Evolutionary conservation across 2,329 filamentous ascomycete genomes (phyloP).

Genomic region (Pseudopithomyces chartarum): DNA sequence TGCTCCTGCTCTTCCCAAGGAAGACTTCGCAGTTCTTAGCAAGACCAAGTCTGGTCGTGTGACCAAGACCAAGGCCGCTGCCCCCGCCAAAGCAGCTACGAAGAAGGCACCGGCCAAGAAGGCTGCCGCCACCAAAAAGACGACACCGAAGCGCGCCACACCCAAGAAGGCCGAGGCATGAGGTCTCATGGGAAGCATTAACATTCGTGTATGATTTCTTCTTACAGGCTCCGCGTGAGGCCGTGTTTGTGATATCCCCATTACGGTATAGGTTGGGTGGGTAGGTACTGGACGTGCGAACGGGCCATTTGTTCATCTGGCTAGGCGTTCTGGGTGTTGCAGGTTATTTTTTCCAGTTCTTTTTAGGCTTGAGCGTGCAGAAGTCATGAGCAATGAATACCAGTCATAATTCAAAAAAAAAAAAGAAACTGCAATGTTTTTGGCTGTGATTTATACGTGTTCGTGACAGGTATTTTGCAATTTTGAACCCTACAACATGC

Average conservation of each 20-base stretch:
- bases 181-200: slow-evolving; percentile 18
- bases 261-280: slow-evolving; percentile 4
- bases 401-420: slow-evolving; percentile 12
- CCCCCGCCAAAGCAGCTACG: slow-evolving; percentile 43
- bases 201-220: slow-evolving; percentile 33
- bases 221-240: slow-evolving; percentile 17
- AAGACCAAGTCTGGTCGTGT: slow-evolving; percentile 71
- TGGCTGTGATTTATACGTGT: no score
- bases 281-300: background rate
- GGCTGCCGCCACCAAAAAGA: slow-evolving; percentile 45
- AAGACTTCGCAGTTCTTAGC: slow-evolving; percentile 67
- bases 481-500: no score
- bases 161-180: slow-evolving; percentile 46
- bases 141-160: slow-evolving; percentile 54
- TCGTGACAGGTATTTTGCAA: no score
- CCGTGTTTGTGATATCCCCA: slow-evolving; percentile 40
- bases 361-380: background rate
- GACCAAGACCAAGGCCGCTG: slow-evolving; percentile 42
- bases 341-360: background rate
- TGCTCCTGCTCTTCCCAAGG: slow-evolving; percentile 70
- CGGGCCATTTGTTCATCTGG: background rate
- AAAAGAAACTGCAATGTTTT: no score
- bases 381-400: slow-evolving; percentile 17
- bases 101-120: slow-evolving; percentile 51
- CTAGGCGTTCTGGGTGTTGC: background rate